phyloP scores from a whole-genome alignment of 208 protist species.

The Wallacemonas collosoma region DNA sequence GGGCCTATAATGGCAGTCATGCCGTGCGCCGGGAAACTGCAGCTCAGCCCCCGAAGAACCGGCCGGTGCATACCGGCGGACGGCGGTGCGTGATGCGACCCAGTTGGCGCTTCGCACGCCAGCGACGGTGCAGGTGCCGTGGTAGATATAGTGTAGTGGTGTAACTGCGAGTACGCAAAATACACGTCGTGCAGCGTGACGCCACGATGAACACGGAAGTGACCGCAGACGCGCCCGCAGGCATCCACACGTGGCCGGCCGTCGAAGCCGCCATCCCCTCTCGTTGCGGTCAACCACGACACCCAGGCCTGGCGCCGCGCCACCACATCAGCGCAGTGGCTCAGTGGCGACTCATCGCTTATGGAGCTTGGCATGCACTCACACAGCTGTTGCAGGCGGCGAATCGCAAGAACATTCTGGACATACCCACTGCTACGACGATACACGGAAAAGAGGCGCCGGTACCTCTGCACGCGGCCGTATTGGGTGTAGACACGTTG shows the following conservation, averaged over 20 bases:
- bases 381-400: conserved; percentile 31
- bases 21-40: conserved; percentile 31
- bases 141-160: conserved; percentile 13
- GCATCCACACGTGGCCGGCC: conserved; percentile 37
- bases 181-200: conserved; percentile 55
- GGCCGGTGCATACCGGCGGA: conserved; percentile 7
- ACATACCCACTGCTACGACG: conserved; percentile 14
- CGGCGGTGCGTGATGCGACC: not conserved
- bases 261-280: not conserved
- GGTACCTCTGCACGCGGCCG: conserved; percentile 6
- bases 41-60: conserved; percentile 20
- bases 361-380: conserved; percentile 32
- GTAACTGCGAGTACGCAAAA: conserved; percentile 74
- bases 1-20: conserved; percentile 74
- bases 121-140: too few relatives aligned
- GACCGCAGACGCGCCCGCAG: conserved; percentile 43
- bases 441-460: not conserved
- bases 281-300: not conserved
- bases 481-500: not conserved
- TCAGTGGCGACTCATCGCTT: conserved; percentile 25
- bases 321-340: conserved; percentile 19
- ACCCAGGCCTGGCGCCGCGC: conserved; percentile 28
- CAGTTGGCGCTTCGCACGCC: too few relatives aligned
- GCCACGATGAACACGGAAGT: conserved; percentile 38
- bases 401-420: conserved; percentile 20